Conservation (phyloP, 2,329 filamentous ascomycete genomes). For the Claviceps arundinis region DNA sequence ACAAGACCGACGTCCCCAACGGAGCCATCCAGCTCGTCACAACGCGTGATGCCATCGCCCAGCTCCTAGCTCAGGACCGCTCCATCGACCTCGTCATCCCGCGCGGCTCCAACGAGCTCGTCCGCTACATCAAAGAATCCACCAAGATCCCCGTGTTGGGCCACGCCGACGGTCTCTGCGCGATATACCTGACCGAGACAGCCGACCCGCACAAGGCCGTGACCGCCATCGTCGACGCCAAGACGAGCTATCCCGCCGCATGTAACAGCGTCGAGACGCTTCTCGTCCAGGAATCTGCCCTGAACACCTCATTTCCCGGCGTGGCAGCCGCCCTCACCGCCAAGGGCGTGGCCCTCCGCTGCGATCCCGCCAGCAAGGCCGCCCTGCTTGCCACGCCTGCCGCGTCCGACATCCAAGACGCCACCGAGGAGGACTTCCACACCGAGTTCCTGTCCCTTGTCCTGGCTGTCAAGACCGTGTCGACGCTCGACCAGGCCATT, state of each 20-base stretch:
- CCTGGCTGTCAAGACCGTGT: slow-evolving; percentile 71
- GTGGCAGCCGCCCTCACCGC: slow-evolving; percentile 62
- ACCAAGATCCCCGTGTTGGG: slow-evolving; percentile 93
- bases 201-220: slow-evolving; percentile 60
- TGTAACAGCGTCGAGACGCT: slow-evolving; percentile 93
- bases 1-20: slow-evolving; percentile 62
- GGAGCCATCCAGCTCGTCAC: slow-evolving; percentile 87
- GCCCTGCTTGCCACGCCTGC: slow-evolving; percentile 34
- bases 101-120: slow-evolving; percentile 78
- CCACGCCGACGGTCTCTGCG: slow-evolving; percentile 88
- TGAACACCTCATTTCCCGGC: slow-evolving; percentile 52
- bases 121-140: slow-evolving; percentile 75
- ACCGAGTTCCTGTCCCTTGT: slow-evolving; percentile 84
- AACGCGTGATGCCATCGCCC: slow-evolving; percentile 78
- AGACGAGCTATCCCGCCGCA: slow-evolving; percentile 86
- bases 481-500: slow-evolving; percentile 56
- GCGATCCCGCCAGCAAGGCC: slow-evolving; percentile 56
- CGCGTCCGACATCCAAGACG: slow-evolving; percentile 44
- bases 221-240: slow-evolving; percentile 75
- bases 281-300: slow-evolving; percentile 61
- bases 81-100: slow-evolving; percentile 94
- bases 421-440: slow-evolving; percentile 58
- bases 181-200: slow-evolving; percentile 69
- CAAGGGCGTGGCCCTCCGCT: slow-evolving; percentile 71
- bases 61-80: slow-evolving; percentile 72